Conservation (phyloP, 2,329 filamentous ascomycete genomes). For the Trichophaea hybrida region DNA sequence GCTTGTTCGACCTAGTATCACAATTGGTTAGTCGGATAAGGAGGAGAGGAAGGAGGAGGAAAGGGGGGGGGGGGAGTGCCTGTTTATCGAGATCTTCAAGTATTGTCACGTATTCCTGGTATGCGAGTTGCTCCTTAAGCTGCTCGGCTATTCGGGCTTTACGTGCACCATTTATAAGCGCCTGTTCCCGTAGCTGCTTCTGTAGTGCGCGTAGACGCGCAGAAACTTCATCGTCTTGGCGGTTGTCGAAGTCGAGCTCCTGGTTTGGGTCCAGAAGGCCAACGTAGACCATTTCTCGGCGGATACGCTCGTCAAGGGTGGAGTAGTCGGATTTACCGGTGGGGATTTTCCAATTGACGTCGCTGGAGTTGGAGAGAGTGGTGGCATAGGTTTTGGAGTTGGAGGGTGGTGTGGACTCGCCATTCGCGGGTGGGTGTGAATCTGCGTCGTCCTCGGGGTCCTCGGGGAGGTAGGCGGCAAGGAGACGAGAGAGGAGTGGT, state of each 20-base stretch:
- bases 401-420: conserved; percentile 3
- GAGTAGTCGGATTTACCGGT: conserved; percentile 68
- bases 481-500: conserved; percentile 66
- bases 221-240: conserved; percentile 87
- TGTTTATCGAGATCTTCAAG: conserved; percentile 91
- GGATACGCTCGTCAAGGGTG: conserved; percentile 77
- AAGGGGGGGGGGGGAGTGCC: conserved; percentile 11
- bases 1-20: conserved; percentile 57
- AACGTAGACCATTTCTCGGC: conserved; percentile 80
- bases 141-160: conserved; percentile 77
- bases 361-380: conserved; percentile 61
- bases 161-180: conserved; percentile 75
- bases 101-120: conserved; percentile 94
- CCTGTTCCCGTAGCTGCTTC: conserved; percentile 63
- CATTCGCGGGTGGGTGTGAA: conserved; percentile 1
- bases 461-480: conserved; percentile 70
- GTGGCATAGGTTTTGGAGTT: conserved; percentile 52
- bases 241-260: conserved; percentile 66
- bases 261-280: conserved; percentile 63
- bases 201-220: conserved; percentile 79
- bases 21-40: not conserved
- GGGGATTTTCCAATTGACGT: conserved; percentile 65
- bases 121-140: conserved; percentile 81
- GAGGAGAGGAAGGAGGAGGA: not conserved
- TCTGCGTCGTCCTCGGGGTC: conserved; percentile 4